phyloP scores from a whole-genome alignment of 1,284 basidiomycete genomes.

The Leccinum subfulvum region DNA sequence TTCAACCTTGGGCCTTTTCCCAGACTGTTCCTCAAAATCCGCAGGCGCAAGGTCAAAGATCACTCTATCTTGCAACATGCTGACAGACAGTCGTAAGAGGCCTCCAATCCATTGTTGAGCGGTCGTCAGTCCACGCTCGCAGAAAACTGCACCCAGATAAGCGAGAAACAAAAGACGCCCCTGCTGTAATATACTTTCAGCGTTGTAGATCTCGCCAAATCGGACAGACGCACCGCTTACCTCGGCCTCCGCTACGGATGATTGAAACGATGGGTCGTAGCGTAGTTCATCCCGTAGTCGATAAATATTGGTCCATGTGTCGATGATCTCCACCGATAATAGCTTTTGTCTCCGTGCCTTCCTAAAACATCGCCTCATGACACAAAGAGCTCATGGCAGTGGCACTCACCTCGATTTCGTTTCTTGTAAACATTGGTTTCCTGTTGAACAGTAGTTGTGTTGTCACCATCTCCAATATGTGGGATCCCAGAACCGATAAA shows the following conservation, averaged over 20 bases:
- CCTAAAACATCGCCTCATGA: conserved; percentile 27
- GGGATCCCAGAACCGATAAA: conserved; percentile 52
- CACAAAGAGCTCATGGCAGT: conserved; percentile 10
- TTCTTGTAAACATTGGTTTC: conserved; percentile 50
- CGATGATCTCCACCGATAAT: conserved; percentile 47
- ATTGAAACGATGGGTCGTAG: conserved; percentile 46
- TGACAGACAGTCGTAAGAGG: conserved; percentile 42
- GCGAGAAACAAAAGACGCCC: conserved; percentile 56
- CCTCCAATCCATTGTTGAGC: conserved; percentile 60
- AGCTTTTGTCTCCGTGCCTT: conserved; percentile 38
- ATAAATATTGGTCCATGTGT: conserved; percentile 60
- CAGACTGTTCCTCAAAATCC: conserved; percentile 31
- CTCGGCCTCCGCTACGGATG: conserved; percentile 44
- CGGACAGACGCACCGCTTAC: conserved; percentile 36
- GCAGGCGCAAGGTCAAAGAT: conserved; percentile 24
- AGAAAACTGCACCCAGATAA: conserved; percentile 65
- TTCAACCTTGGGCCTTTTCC: conserved; percentile 33
- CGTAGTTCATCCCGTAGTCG: conserved; percentile 56
- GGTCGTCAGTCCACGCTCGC: conserved; percentile 49
- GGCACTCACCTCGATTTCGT: conserved; percentile 49
- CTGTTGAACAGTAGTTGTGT: conserved; percentile 51
- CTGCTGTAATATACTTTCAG: conserved; percentile 45
- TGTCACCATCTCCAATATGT: conserved; percentile 49
- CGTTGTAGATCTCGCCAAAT: conserved; percentile 16
- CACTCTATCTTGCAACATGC: conserved; percentile 21